Evolutionary conservation across 2,329 filamentous ascomycete species (phyloP).

Genomic region (Juglanconis sp.): DNA sequence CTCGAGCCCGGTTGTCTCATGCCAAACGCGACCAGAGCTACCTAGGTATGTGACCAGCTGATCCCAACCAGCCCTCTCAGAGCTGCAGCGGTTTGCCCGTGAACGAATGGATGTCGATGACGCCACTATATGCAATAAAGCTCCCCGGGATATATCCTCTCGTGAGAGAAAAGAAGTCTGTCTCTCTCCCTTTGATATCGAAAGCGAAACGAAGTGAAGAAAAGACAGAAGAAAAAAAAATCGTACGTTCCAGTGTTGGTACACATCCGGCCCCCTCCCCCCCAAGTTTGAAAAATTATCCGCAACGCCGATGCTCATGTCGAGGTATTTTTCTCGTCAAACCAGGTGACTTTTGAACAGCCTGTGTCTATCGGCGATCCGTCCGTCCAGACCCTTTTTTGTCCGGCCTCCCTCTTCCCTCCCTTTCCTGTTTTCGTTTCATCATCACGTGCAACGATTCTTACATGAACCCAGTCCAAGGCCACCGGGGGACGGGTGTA

Average conservation of each 20-base stretch:
- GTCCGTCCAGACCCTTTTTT: too few relatives aligned
- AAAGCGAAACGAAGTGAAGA: background rate
- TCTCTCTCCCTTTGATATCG: background rate
- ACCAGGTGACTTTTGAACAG: constrained; percentile 3
- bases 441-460: constrained; percentile 3
- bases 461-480: constrained; percentile 13
- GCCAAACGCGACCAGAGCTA: constrained; percentile 1
- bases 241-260: background rate
- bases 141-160: constrained; percentile 13
- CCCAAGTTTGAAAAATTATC: constrained; percentile 5
- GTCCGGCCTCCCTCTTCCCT: background rate
- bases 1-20: background rate
- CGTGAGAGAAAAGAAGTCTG: background rate
- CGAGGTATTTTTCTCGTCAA: background rate
- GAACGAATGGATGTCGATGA: constrained; percentile 10
- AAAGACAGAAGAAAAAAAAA: background rate
- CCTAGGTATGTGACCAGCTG: constrained; percentile 3
- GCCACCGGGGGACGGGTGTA: constrained; percentile 2
- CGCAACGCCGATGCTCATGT: constrained; percentile 14
- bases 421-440: background rate
- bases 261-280: background rate
- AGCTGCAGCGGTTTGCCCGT: background rate
- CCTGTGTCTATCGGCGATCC: background rate
- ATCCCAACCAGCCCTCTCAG: background rate
- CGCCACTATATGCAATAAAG: constrained; percentile 7